These are phyloP conservation scores for Cudoniella acicularis DNA, from an alignment of 495 filamentous ascomycete genomes.

Conservation along the genomic window DNA sequence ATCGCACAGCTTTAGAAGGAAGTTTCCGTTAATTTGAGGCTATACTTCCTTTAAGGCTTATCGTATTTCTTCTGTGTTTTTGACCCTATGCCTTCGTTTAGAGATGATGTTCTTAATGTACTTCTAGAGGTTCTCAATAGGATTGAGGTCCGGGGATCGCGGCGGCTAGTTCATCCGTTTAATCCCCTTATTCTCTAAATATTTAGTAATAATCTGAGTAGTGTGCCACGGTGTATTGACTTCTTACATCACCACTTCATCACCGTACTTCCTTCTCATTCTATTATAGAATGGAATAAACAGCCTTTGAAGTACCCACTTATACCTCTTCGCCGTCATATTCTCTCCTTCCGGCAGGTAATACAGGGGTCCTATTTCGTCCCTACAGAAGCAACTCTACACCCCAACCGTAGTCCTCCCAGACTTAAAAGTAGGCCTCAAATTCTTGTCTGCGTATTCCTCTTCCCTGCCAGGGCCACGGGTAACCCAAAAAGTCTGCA, in stretches of 20 bases:
- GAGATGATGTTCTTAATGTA: background rate
- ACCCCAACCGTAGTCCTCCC: background rate
- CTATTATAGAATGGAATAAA: slow-evolving; percentile 1
- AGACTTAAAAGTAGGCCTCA: background rate
- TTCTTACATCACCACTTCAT: background rate
- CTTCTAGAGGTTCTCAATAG: background rate
- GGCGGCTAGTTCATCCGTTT: background rate
- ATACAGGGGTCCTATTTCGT: background rate
- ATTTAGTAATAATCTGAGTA: background rate
- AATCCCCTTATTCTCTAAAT: background rate
- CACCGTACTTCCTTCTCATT: background rate
- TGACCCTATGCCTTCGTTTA: background rate
- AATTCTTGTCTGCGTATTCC: slow-evolving; percentile 2
- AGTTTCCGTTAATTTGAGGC: background rate
- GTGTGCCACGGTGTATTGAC: background rate
- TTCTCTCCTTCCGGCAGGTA: background rate
- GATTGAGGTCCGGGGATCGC: background rate
- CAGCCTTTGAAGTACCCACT: background rate
- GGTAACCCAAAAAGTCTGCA: background rate
- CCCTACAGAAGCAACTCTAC: background rate
- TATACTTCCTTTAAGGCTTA: background rate
- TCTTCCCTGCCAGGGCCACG: background rate
- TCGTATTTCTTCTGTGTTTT: background rate
- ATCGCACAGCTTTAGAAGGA: background rate
- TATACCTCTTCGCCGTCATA: background rate